Base-by-base conservation (phyloP, 495 filamentous ascomycete species). In the Aspergillus leporis region DNA sequence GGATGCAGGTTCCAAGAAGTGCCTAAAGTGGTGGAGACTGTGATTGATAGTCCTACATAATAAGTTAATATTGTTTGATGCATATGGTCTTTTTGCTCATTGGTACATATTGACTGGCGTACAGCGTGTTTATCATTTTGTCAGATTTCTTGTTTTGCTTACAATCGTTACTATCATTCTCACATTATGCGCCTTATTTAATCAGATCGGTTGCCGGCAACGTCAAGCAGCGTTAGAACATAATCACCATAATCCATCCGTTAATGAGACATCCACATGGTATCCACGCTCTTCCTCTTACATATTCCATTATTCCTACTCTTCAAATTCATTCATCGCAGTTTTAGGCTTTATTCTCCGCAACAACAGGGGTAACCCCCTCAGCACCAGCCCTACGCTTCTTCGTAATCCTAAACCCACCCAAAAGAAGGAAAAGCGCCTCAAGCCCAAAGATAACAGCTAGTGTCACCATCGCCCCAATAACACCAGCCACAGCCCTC, bases 401-500 rank as follows among this genome's bases (percentile, higher is more conserved):
- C 53, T 65, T 74, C 1, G 72, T 66, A 36, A 82, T 55, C 46
- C 74, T 70, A 64, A 80, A 70, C 13, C 77, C 76, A 38, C 64
- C 77, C 36, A 75, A 36, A 31, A 80, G 51, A 58, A 81, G 66
- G 18, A 79, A 61, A 56, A 79, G 55, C 8, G 69, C 76, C 70
- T 80, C 69, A 5, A 80, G 50, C 0, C 76, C 81, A 21, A 85
- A 59, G 21, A 85, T 66, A 12, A 85, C 76, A 32, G 74, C 85
- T 28, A 88, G 64, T 3, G 85, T 85, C 2, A 87, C 81, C 69
- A 86, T 78, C 1, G 85, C 86, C 32, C 85, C 85, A 66, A 88
- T 85, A 8, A 87, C 83, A 53, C 85, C 85, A 3, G 73, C 82
- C 59, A 78, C 79, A 18, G 70, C 53, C 45, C 71, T 66, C 40